Base-by-base conservation (phyloP, 345 rosid species). In the Hibiscus mutabilis region DNA sequence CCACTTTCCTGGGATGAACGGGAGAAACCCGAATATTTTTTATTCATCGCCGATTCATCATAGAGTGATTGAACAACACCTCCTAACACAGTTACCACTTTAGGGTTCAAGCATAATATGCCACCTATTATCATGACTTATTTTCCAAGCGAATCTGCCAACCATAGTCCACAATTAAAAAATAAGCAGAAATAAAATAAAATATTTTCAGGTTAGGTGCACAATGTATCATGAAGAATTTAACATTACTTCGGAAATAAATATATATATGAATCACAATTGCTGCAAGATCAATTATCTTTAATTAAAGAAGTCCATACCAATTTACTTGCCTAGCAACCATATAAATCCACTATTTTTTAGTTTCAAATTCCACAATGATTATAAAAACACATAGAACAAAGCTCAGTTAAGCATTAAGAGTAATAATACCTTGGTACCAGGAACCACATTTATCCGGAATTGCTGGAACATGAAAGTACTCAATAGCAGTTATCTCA, bases 21-120 rank as follows among this genome's bases (percentile, higher is more conserved):
- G 42, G 95, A 82, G 60, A 87, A 55, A 49, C 79, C 84, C 0
- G 84, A 80, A 68, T 88, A 94, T 27, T 90, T 94, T 78, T 52
- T 82, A 83, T 83, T 91, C 96, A 94, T 87, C 81, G 83, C 78
- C 98, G 97, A 94, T 82, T 94, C 98, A 64, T 91, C 95, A 75
- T 82, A 67, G 57, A 94, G 92, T 40, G 96, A 81, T 71, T 82
- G 87, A 59, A 91, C 98, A 78, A 82, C 75, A 66, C 98, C 97
- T 13, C 98, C 98, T 72, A 94, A 64, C 56, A 91, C 63, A 9
- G 87, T 82, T 77, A 91, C 75, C 52, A 79, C 87, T 53, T 78
- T 81, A n/a, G 88, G 82, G 68, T 80, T 87, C 84, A 94, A 81
- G 79, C 97, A 94, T 57, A 85, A 53, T 71, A 94, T 79, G 71